Percentiles rank a stretch among this genome's conserved stretches.
Evolutionary conservation across 2,329 filamentous ascomycete genomes (phyloP).

Genomic region (Aspergillus eucalypticola): DNA sequence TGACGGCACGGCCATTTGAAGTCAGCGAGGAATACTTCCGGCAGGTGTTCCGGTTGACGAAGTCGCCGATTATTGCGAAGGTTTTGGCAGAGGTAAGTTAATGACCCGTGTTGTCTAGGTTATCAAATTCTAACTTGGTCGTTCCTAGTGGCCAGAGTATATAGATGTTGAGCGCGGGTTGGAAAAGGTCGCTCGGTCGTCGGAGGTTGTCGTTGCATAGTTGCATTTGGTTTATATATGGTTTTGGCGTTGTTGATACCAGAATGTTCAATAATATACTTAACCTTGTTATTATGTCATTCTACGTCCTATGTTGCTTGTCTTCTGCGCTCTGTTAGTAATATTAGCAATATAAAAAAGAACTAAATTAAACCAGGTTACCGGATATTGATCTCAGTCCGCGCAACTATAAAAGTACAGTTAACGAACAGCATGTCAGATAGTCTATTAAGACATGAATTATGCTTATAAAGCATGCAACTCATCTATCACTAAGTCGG

Average conservation of each 20-base stretch:
- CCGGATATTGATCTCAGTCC: too few relatives aligned
- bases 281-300: too few relatives aligned
- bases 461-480: too few relatives aligned
- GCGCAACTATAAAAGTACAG: too few relatives aligned
- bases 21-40: background rate
- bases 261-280: too few relatives aligned
- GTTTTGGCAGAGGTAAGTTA: background rate
- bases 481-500: too few relatives aligned
- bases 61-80: background rate
- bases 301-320: too few relatives aligned
- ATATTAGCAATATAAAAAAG: too few relatives aligned
- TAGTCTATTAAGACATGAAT: too few relatives aligned
- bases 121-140: background rate
- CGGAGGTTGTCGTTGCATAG: background rate
- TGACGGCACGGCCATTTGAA: slow-evolving; percentile 6
- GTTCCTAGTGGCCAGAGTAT: background rate
- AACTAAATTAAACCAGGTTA: too few relatives aligned
- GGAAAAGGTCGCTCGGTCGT: background rate
- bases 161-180: background rate
- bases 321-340: too few relatives aligned
- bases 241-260: background rate
- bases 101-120: background rate
- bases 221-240: background rate
- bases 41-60: background rate
- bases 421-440: too few relatives aligned